phyloP scores from a whole-genome alignment of 2,329 filamentous ascomycete genomes.

The Arthroderma uncinatum region DNA sequence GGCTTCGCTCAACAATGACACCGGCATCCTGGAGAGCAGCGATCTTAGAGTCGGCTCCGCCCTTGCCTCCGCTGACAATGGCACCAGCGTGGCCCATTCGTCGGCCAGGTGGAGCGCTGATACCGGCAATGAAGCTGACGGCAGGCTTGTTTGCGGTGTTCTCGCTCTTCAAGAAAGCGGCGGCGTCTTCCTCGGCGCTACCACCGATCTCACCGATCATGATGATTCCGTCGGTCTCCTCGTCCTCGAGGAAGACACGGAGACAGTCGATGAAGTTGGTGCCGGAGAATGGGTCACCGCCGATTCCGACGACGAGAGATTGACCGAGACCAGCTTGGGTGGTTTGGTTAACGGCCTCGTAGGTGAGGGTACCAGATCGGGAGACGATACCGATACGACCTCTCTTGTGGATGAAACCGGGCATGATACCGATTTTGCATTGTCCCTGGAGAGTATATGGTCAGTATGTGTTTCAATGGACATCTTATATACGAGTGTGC shows the following conservation, averaged over 20 bases:
- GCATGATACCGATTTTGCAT: conserved; percentile 99
- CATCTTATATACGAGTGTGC: conserved; percentile 16
- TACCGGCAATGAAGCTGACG: conserved; percentile 96
- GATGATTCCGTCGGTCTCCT: conserved; percentile 97
- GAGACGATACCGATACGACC: conserved; percentile 98
- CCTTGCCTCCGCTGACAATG: conserved; percentile 95
- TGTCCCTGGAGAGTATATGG: conserved; percentile 50
- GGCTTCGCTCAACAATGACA: conserved; percentile 91
- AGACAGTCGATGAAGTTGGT: conserved; percentile 99
- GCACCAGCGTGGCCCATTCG: conserved; percentile 98
- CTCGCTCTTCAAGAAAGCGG: conserved; percentile 85
- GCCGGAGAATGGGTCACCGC: conserved; percentile 95
- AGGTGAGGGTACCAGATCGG: conserved; percentile 93
- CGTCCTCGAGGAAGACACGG: conserved; percentile 88
- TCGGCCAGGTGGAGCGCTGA: conserved; percentile 88
- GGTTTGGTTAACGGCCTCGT: conserved; percentile 99
- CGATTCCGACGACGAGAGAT: conserved; percentile 95
- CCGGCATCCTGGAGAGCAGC: conserved; percentile 82
- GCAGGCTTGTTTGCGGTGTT: conserved; percentile 94
- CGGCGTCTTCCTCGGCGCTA: conserved; percentile 92
- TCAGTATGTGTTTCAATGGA: background rate
- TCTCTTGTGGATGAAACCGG: conserved; percentile 99
- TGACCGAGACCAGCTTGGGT: conserved; percentile 93
- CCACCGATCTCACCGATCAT: conserved; percentile 99
- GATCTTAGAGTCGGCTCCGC: conserved; percentile 97